A percentile compares a stretch with the other conserved stretches of the same genome.
Evolutionary conservation across 2,329 filamentous ascomycete genomes (phyloP).

Genomic region (Cytospora schulzeri): DNA sequence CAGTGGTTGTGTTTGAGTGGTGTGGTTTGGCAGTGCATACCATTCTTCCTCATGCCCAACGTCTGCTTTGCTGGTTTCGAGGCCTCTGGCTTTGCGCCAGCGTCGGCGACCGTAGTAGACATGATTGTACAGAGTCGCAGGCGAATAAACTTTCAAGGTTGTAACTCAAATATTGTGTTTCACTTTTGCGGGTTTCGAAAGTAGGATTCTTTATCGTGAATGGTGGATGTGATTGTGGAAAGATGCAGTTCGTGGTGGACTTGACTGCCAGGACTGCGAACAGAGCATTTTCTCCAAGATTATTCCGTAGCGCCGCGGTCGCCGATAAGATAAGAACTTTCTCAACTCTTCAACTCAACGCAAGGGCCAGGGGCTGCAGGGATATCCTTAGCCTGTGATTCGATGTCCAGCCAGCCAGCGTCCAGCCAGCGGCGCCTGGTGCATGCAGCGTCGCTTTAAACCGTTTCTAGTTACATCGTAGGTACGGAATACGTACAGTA

Average conservation of each 20-base stretch:
- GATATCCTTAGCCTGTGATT: background rate
- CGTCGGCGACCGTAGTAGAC: slow-evolving; percentile 41
- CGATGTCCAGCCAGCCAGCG: background rate
- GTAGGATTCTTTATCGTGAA: slow-evolving; percentile 2
- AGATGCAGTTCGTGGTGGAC: slow-evolving; percentile 8
- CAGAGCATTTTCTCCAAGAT: slow-evolving; percentile 7
- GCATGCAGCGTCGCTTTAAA: slow-evolving; percentile 2
- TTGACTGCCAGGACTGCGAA: slow-evolving; percentile 5
- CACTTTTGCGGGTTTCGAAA: slow-evolving; percentile 8
- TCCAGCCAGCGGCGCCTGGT: too few relatives aligned
- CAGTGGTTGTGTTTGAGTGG: background rate
- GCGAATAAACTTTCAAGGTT: slow-evolving; percentile 14
- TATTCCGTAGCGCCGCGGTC: background rate
- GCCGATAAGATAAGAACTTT: background rate
- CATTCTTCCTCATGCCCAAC: slow-evolving; percentile 80
- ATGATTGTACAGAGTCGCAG: slow-evolving; percentile 39
- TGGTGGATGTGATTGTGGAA: slow-evolving; percentile 17
- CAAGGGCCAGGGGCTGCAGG: slow-evolving; percentile 4
- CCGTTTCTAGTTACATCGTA: background rate
- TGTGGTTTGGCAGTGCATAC: slow-evolving; percentile 48
- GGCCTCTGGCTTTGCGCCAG: slow-evolving; percentile 38
- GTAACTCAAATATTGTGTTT: background rate
- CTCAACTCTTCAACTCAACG: too few relatives aligned
- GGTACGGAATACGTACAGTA: slow-evolving; percentile 1
- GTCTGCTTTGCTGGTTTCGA: slow-evolving; percentile 39